phyloP scores from a whole-genome alignment of 148 eudicot species.

The Salicornia ramosissima region DNA sequence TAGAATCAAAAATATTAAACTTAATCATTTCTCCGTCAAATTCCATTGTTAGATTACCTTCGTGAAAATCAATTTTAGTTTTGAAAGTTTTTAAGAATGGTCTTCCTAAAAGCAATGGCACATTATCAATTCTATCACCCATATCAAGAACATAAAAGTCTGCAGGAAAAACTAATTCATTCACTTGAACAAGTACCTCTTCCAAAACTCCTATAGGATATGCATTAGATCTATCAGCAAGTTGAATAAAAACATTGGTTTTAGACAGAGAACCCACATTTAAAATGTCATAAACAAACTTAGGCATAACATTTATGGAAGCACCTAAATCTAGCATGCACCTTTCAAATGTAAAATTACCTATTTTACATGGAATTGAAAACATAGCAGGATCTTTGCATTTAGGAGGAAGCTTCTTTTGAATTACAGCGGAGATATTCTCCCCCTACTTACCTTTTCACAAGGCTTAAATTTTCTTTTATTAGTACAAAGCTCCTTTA shows the following conservation, averaged over 20 bases:
- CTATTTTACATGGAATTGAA: not conserved
- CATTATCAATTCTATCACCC: constrained; percentile 8
- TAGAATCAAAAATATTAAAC: constrained; percentile 18
- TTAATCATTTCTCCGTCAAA: constrained; percentile 13
- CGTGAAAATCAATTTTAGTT: constrained; percentile 3
- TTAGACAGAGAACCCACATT: not conserved
- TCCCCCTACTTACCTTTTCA: constrained; percentile 17
- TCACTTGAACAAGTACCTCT: constrained; percentile 17
- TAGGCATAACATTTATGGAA: constrained; percentile 11
- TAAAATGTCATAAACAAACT: not conserved
- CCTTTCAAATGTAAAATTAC: not conserved
- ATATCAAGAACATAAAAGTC: constrained; percentile 24
- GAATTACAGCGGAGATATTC: constrained; percentile 5
- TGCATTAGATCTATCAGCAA: constrained; percentile 20
- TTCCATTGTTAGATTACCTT: constrained; percentile 16
- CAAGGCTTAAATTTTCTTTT: not conserved
- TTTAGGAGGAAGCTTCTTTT: constrained; percentile 6
- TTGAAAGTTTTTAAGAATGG: not conserved
- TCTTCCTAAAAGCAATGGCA: not conserved
- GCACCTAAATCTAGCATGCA: constrained; percentile 18
- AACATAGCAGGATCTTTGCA: constrained; percentile 9
- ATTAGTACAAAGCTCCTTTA: constrained; percentile 8
- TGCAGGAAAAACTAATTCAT: constrained; percentile 6
- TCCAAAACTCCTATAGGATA: constrained; percentile 19
- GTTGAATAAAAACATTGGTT: constrained; percentile 16